Evolutionary conservation across 1,139 yeast genomes (phyloP), one percentile per base, ranked within the genome.

Genomic region (Debaryomyces sp.): DNA sequence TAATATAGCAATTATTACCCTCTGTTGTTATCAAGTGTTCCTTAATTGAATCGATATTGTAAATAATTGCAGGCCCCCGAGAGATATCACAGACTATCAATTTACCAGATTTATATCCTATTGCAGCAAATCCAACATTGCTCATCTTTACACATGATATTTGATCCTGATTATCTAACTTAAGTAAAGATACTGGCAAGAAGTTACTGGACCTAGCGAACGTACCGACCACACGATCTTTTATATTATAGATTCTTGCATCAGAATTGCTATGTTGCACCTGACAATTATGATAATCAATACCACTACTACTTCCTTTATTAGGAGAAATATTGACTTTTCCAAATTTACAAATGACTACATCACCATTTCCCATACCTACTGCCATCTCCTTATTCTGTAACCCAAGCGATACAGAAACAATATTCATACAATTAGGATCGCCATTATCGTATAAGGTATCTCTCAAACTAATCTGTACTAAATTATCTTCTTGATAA

Each of bases 51-150:
- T 76, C 84, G 15, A 62, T 53, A 54, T 82, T 78, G 58, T 75
- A 81, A 27, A 92, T 87, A 2, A 89, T 74, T 0, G 91, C 90
- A 1, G 96, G 96, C 0, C 96, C 96, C 51, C 97, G 77, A 49
- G 90, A 77, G 12, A 74, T 64, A 67, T 94, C 98, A 53, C 95
- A 71, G 0, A 94, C 85, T 3, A 87, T 68, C 29, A 94, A 57
- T 38, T 84, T 77, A 22, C 99, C 99, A 12, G 86, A 81, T 43
- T 79, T 79, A 64, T 89, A 91, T 0, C 89, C 96, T 44, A 89
- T 73, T 0, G 91, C 96, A 5, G 88, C 89, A 70, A 94, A 91
- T 0, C 97, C 97, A 44, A 90, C 75, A 54, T 87, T 81, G 54
- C 92, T 85, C 65, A 88, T 80, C 48, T 78, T 77, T 44, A 92